These are phyloP conservation scores for Ochetophila trinervis DNA, from an alignment of 306 rosid genomes.

Conservation along the genomic window DNA sequence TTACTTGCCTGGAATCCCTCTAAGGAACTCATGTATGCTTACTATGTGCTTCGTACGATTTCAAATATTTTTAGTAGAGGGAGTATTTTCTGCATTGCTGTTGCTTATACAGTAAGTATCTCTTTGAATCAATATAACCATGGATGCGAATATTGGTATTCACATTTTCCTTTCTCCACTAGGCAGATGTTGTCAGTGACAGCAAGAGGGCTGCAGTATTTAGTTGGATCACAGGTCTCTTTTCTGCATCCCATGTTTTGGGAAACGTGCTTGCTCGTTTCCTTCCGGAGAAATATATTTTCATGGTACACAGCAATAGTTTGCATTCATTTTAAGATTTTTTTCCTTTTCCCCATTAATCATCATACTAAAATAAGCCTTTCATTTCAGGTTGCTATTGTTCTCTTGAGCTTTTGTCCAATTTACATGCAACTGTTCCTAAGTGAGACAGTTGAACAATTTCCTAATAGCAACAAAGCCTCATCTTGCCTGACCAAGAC, in stretches of 20 bases:
- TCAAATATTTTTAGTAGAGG: constrained; percentile 65
- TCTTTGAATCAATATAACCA: neutral
- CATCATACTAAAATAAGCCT: neutral
- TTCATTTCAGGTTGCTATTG: constrained; percentile 62
- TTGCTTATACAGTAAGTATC: constrained; percentile 58
- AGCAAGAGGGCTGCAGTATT: constrained; percentile 53
- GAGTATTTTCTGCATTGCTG: constrained; percentile 59
- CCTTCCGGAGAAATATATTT: constrained; percentile 53
- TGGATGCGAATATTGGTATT: neutral
- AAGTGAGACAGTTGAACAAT: constrained; percentile 41
- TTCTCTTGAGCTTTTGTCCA: constrained; percentile 52
- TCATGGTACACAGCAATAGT: constrained; percentile 31
- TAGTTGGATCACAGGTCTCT: constrained; percentile 66
- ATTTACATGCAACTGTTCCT: constrained; percentile 69
- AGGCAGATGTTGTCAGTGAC: constrained; percentile 66
- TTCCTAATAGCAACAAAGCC: constrained; percentile 29
- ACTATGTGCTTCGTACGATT: constrained; percentile 53
- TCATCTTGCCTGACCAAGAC: constrained; percentile 41
- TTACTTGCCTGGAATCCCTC: constrained; percentile 53
- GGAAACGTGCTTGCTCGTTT: constrained; percentile 56
- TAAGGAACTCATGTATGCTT: constrained; percentile 56
- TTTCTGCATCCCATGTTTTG: constrained; percentile 57
- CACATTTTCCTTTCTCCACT: constrained; percentile 15
- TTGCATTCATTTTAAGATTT: neutral
- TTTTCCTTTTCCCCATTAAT: neutral